phyloP scores from a whole-genome alignment of 257 asterid species.

The Cruciata laevipes region DNA sequence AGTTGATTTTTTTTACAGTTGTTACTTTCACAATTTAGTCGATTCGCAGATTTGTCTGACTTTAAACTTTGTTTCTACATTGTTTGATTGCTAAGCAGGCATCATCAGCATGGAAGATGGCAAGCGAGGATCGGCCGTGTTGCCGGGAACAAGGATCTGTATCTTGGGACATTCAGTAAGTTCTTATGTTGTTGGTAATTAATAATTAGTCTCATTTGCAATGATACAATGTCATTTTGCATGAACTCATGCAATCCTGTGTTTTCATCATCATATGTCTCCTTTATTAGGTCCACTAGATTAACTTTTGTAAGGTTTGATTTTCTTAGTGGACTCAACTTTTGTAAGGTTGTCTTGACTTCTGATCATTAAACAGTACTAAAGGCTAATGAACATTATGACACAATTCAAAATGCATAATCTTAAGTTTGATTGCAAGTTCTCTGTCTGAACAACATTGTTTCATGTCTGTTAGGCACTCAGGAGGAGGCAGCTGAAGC shows the following conservation, averaged over 20 bases:
- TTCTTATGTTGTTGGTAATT: neutral
- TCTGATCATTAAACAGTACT: neutral
- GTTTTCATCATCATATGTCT: constrained; percentile 12
- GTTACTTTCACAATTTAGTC: neutral
- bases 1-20: neutral
- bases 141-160: constrained; percentile 48
- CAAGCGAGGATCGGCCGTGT: constrained; percentile 52
- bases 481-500: constrained; percentile 59
- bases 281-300: constrained; percentile 18
- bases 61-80: neutral
- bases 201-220: neutral
- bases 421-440: neutral
- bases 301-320: constrained; percentile 26
- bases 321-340: constrained; percentile 6
- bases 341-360: constrained; percentile 7
- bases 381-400: neutral
- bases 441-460: neutral
- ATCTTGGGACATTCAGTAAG: constrained; percentile 49
- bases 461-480: constrained; percentile 22
- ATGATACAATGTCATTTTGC: constrained; percentile 11
- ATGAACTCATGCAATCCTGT: constrained; percentile 9
- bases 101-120: constrained; percentile 56
- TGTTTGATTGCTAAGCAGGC: constrained; percentile 20
- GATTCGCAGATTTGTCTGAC: neutral
- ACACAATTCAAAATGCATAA: too few species aligned